These are phyloP conservation scores for Peterozyma toletana DNA, from an alignment of 805 yeast species.

Conservation along the genomic window DNA sequence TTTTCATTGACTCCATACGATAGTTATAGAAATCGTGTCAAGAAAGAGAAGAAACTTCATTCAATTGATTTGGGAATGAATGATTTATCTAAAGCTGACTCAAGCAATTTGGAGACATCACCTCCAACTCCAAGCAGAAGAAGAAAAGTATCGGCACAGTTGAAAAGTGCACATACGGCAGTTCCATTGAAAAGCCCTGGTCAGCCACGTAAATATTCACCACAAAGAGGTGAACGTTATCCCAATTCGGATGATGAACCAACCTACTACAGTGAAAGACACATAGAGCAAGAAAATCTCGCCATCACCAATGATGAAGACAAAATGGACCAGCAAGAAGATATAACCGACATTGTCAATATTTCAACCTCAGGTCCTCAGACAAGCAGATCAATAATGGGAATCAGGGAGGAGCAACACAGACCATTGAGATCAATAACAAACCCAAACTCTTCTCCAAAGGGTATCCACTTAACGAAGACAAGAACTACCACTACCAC, in stretches of 20 bases:
- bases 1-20: slow-evolving; percentile 57
- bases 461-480: slow-evolving; percentile 32
- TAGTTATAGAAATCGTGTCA: slow-evolving; percentile 48
- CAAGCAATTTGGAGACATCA: slow-evolving; percentile 28
- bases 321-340: slow-evolving; percentile 21
- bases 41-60: slow-evolving; percentile 13
- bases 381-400: slow-evolving; percentile 5
- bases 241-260: slow-evolving; percentile 28
- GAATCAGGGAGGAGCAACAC: slow-evolving; percentile 23
- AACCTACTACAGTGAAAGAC: slow-evolving; percentile 16
- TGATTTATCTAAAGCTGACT: slow-evolving; percentile 3
- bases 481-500: slow-evolving; percentile 45
- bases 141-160: slow-evolving; percentile 60
- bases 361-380: neutral
- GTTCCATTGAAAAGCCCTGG: slow-evolving; percentile 95
- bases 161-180: slow-evolving; percentile 63
- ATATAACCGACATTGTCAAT: slow-evolving; percentile 11
- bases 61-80: slow-evolving; percentile 20
- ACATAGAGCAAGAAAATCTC: slow-evolving; percentile 11
- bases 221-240: slow-evolving; percentile 19
- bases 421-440: slow-evolving; percentile 28
- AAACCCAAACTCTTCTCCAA: slow-evolving; percentile 13
- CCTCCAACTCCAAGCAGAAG: slow-evolving; percentile 73
- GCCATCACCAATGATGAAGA: slow-evolving; percentile 36
- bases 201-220: slow-evolving; percentile 76